phyloP scores from a whole-genome alignment of 2,329 filamentous ascomycete genomes.

The Drechslerella dactyloides region DNA sequence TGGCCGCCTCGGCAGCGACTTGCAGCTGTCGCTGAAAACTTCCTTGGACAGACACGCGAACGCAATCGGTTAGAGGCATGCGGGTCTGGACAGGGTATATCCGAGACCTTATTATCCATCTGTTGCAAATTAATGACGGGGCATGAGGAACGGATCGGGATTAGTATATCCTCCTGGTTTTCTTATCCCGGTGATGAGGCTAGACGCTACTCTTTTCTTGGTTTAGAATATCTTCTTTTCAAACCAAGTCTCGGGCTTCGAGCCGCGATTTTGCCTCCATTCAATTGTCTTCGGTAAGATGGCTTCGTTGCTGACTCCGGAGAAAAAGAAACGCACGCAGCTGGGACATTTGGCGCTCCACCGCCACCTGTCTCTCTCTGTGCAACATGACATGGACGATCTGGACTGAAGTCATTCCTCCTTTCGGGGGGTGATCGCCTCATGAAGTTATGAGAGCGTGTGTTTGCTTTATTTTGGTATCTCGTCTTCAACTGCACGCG shows the following conservation, averaged over 20 bases:
- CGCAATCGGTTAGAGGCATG: slow-evolving; percentile 38
- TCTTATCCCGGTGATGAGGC: slow-evolving; percentile 13
- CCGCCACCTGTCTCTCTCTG: slow-evolving; percentile 4
- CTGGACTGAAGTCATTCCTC: not conserved
- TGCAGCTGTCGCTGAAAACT: slow-evolving; percentile 7
- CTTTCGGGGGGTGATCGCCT: not conserved
- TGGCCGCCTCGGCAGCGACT: not conserved
- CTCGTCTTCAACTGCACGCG: not conserved
- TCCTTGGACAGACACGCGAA: slow-evolving; percentile 22
- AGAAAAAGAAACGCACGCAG: too few relatives aligned
- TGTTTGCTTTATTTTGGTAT: not conserved
- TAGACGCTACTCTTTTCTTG: slow-evolving; percentile 14
- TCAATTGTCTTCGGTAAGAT: not conserved
- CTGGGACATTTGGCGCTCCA: not conserved
- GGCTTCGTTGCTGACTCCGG: not conserved
- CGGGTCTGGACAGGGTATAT: slow-evolving; percentile 16
- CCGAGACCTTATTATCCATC: slow-evolving; percentile 20
- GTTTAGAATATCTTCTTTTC: slow-evolving; percentile 19
- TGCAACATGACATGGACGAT: not conserved
- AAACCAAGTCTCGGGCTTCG: not conserved
- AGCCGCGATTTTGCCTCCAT: slow-evolving; percentile 1
- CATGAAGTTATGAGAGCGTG: not conserved
- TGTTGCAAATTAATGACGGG: slow-evolving; percentile 38
- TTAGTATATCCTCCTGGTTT: not conserved
- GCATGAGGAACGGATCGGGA: slow-evolving; percentile 25